These are phyloP conservation scores for Gossypium gossypioides DNA, from an alignment of 441 rosid species.

Conservation along the genomic window DNA sequence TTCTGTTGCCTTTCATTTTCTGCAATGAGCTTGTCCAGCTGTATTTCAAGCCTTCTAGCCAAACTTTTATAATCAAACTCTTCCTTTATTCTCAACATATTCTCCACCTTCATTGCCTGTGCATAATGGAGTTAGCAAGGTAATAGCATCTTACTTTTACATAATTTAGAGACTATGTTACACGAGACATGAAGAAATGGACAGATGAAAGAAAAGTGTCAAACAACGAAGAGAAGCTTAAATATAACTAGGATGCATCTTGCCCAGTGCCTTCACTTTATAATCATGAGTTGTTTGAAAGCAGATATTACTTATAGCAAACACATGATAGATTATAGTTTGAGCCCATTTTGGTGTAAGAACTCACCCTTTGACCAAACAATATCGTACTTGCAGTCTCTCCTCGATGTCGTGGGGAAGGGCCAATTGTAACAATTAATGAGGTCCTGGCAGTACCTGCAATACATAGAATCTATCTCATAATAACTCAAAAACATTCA, in stretches of 20 bases:
- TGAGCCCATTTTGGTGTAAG: constrained; percentile 6
- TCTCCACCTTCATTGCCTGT: constrained; percentile 99
- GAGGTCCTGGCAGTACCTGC: constrained; percentile 97
- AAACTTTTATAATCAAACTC: constrained; percentile 97
- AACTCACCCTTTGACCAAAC: constrained; percentile 93
- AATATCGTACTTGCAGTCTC: constrained; percentile 96
- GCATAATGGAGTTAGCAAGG: constrained; percentile 11
- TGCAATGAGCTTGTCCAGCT: constrained; percentile 79
- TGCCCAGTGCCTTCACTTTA: not conserved
- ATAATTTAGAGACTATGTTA: not conserved
- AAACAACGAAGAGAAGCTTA: not conserved
- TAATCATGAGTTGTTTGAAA: not conserved
- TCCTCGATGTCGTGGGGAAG: constrained; percentile 97
- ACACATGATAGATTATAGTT: not conserved
- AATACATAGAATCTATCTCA: constrained; percentile 7
- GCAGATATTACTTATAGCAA: not conserved
- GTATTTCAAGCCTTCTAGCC: constrained; percentile 83
- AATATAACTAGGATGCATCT: not conserved
- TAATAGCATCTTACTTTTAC: not conserved
- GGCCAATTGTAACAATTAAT: constrained; percentile 84
- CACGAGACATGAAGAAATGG: not conserved
- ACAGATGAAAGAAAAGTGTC: not conserved
- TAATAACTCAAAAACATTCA: not conserved
- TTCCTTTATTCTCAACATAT: constrained; percentile 95
- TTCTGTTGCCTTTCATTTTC: constrained; percentile 94